Evolutionary conservation across 192 early-diverging fungal genomes (phyloP).

Genomic region (Coemansia sp.): DNA sequence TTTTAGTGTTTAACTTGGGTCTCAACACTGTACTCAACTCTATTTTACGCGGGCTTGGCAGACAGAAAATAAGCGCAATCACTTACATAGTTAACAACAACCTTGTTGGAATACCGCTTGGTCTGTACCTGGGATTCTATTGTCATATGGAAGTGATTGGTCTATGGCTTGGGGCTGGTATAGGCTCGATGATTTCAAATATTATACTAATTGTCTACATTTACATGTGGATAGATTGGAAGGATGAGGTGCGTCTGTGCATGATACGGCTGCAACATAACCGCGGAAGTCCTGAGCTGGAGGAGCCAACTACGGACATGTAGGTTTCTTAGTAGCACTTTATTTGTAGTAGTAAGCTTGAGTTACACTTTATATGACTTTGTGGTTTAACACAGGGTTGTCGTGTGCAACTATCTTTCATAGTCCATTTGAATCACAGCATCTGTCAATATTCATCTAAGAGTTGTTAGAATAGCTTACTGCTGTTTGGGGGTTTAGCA

Average conservation of each 20-base stretch:
- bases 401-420: too few species aligned
- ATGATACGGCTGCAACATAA: slow-evolving; percentile 16
- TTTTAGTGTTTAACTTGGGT: slow-evolving; percentile 59
- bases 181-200: slow-evolving; percentile 16
- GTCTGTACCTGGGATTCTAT: slow-evolving; percentile 44
- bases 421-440: too few species aligned
- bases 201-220: slow-evolving; percentile 21
- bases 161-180: slow-evolving; percentile 36
- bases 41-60: slow-evolving; percentile 51
- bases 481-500: too few species aligned
- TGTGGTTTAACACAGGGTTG: not conserved
- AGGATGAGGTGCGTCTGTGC: slow-evolving; percentile 25
- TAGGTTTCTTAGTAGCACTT: too few species aligned
- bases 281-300: not conserved
- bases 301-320: not conserved
- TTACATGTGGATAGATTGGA: slow-evolving; percentile 27
- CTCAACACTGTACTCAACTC: slow-evolving; percentile 57
- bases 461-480: too few species aligned
- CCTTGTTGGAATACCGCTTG: slow-evolving; percentile 50
- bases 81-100: slow-evolving; percentile 54
- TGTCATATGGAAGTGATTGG: slow-evolving; percentile 23
- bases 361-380: not conserved
- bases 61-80: slow-evolving; percentile 47
- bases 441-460: too few species aligned
- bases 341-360: too few species aligned